A percentile compares a stretch with the other conserved stretches of the same genome.
phyloP scores from a whole-genome alignment of 371 early-diverging fungal species.

The Apophysomyces variabilis region DNA sequence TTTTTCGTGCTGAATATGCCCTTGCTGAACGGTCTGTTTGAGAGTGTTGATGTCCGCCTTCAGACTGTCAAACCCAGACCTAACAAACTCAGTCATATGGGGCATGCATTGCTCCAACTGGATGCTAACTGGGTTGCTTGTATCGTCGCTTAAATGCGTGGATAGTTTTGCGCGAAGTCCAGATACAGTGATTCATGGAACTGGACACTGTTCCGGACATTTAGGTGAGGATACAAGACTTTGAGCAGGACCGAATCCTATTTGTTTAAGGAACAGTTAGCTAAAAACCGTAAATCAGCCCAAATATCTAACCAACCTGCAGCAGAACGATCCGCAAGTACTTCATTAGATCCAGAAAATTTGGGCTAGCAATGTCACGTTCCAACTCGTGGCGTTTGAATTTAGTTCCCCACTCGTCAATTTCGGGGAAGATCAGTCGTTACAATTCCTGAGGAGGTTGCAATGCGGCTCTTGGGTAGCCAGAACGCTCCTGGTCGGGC shows the following conservation, averaged over 20 bases:
- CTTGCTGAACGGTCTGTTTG: neutral
- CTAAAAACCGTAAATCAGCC: too few species aligned
- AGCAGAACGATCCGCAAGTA: neutral
- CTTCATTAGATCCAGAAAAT: neutral
- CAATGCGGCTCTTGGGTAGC: neutral
- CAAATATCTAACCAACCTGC: too few species aligned
- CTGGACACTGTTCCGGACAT: too few species aligned
- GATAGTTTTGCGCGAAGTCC: neutral
- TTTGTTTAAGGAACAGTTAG: too few species aligned
- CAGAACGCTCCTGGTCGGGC: neutral
- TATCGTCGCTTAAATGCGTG: neutral
- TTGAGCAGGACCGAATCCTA: too few species aligned
- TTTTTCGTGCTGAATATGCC: neutral
- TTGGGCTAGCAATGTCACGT: neutral
- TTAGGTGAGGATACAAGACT: too few species aligned
- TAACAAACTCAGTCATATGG: neutral
- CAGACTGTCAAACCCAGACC: neutral
- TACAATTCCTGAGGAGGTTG: conserved; percentile 3
- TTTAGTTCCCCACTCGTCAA: neutral
- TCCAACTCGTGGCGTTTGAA: neutral
- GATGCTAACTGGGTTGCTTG: neutral
- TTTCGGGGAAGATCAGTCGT: neutral
- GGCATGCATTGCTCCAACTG: neutral
- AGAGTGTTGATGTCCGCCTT: neutral
- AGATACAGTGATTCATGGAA: neutral